phyloP scores from a whole-genome alignment of 2,329 filamentous ascomycete genomes.

The Juglanconis juglandina region DNA sequence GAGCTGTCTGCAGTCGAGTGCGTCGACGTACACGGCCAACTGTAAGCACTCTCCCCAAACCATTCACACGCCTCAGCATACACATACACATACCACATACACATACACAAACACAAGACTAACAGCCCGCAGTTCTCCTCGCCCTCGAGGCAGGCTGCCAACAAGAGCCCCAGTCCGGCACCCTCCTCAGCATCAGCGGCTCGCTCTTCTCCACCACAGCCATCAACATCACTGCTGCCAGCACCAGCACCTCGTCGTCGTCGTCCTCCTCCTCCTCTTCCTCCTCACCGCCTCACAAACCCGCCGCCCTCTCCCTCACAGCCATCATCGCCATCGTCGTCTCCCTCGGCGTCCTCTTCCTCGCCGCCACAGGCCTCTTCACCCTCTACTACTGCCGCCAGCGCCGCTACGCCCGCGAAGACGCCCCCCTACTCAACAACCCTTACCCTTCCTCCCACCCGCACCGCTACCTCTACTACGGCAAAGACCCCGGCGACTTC shows the following conservation, averaged over 20 bases:
- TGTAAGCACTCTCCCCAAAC: slow-evolving; percentile 34
- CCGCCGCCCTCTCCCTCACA: slow-evolving; percentile 37
- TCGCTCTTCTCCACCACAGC: slow-evolving; percentile 36
- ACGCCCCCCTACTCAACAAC: slow-evolving; percentile 19
- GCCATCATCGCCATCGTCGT: slow-evolving; percentile 54
- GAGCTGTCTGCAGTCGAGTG: slow-evolving; percentile 40
- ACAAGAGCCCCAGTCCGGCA: slow-evolving; percentile 39
- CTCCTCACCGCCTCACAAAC: slow-evolving; percentile 6
- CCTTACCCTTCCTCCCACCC: neutral
- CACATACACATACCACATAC: too few species aligned
- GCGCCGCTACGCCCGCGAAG: slow-evolving; percentile 29
- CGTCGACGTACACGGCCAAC: slow-evolving; percentile 41
- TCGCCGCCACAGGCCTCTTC: slow-evolving; percentile 42
- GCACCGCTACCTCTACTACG: slow-evolving; percentile 5
- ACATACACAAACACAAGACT: neutral
- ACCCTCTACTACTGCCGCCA: slow-evolving; percentile 46
- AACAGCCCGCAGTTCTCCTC: slow-evolving; percentile 37
- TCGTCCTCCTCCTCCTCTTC: slow-evolving; percentile 20
- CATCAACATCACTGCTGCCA: slow-evolving; percentile 38
- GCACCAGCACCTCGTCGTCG: slow-evolving; percentile 10
- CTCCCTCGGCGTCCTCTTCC: slow-evolving; percentile 40
- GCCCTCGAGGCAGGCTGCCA: slow-evolving; percentile 47
- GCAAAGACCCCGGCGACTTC: slow-evolving; percentile 18
- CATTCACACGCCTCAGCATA: neutral
- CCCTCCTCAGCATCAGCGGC: slow-evolving; percentile 37